These are phyloP conservation scores for Lentinula aciculospora DNA, from an alignment of 768 basidiomycete species.

Conservation along the genomic window DNA sequence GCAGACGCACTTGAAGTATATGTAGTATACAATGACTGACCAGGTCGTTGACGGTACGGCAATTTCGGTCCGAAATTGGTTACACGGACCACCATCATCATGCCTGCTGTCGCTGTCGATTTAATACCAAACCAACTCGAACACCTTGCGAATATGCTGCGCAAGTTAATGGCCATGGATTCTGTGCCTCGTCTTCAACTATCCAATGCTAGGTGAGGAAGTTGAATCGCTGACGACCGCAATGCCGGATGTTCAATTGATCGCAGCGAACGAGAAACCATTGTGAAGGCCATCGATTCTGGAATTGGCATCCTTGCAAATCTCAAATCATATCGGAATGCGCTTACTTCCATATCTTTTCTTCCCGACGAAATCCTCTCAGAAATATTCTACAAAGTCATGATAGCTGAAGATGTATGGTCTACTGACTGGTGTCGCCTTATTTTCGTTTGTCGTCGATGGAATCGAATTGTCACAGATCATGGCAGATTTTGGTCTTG, in stretches of 20 bases:
- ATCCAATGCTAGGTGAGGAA: neutral
- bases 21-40: too few species aligned
- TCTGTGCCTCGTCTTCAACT: neutral
- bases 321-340: slow-evolving; percentile 2
- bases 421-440: neutral
- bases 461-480: neutral
- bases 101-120: neutral
- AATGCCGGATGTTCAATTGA: neutral
- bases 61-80: too few species aligned
- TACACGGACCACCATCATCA: neutral
- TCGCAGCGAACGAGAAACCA: neutral
- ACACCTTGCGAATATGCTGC: neutral
- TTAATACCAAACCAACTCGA: neutral
- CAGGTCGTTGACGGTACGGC: too few species aligned
- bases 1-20: too few species aligned
- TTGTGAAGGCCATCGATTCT: neutral
- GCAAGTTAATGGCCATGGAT: neutral
- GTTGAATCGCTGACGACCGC: neutral
- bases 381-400: neutral
- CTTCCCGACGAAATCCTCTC: slow-evolving; percentile 3
- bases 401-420: neutral
- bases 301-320: neutral
- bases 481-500: neutral
- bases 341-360: neutral
- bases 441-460: slow-evolving; percentile 2